Base-by-base conservation (phyloP, 495 filamentous ascomycete genomes). In the Margaritispora aquatica region DNA sequence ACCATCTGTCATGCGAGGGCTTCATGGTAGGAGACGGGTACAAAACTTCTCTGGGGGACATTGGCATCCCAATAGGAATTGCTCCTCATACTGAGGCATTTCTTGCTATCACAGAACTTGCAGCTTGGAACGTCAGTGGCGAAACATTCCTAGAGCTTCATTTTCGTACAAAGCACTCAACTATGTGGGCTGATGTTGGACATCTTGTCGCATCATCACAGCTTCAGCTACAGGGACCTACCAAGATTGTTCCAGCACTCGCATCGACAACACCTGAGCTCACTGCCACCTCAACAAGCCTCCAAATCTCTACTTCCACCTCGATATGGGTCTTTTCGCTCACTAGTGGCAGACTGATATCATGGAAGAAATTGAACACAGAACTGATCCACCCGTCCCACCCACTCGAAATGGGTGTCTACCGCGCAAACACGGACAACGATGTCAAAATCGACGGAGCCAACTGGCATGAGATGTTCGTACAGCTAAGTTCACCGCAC, bases 371-470 rank as follows among this genome's bases (percentile, higher is more conserved):
- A 73, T 66, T 68, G 69, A 20, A 78, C 79, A 50, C 70, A 77
- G 55, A 70, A 61, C 58, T 82, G 34, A 69, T 83, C 53, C 73
- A 75, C 34, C 59, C 70, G n/a, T 73, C 77, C 0, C 23, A 44
- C 15, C 15, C 15, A 5, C 66, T 77, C 8, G 26, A 60, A 2
- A 68, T 82, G 7, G 70, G 70, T 38, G 73, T 82, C 62, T 79
- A 80, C 67, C 77, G 80, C 26, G 70, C 80, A 0, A 78, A 77
- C 21, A 89, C 86, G 2, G 82, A 88, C 68, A 88, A 88, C 68
- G 86, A 89, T 63, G 70, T 74, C 9, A 74, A 80, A 1, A 70
- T 71, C 13, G 69, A 71, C 13, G 55, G 26, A 34, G 75, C 74
- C 3, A 59, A 70, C 26, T 81, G 78, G 78, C 54, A 55, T 24